phyloP scores from a whole-genome alignment of 352 stramenopile genomes.

The Hyphochytrium catenoides region DNA sequence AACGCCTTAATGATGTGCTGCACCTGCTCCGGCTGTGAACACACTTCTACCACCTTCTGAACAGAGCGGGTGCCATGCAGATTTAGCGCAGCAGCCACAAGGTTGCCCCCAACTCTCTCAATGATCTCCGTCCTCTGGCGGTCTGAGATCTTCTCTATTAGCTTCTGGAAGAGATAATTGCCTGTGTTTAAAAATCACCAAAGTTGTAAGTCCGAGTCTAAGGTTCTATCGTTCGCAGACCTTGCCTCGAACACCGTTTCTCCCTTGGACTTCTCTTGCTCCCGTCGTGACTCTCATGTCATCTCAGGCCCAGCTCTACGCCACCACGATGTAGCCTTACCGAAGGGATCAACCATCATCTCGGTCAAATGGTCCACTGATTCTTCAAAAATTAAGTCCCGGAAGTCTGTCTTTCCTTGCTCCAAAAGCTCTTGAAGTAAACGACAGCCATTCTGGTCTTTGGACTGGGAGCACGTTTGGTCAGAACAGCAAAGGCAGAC shows the following conservation, averaged over 20 bases:
- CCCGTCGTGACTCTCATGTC: too few relatives aligned
- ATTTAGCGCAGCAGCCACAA: constrained; percentile 89
- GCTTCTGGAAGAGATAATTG: constrained; percentile 98
- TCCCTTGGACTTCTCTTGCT: too few relatives aligned
- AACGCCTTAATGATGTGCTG: constrained; percentile 82
- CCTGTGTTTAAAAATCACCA: too few relatives aligned
- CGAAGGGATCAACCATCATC: constrained; percentile 97
- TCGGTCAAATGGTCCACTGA: constrained; percentile 83
- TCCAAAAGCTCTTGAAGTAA: constrained; percentile 90
- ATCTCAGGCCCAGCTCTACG: too few relatives aligned
- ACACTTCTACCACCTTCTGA: constrained; percentile 94
- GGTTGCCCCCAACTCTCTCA: constrained; percentile 63
- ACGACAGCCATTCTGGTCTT: constrained; percentile 91
- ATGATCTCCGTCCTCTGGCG: constrained; percentile 76
- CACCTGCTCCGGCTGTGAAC: constrained; percentile 38
- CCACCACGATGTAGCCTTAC: too few relatives aligned
- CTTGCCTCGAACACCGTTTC: too few relatives aligned
- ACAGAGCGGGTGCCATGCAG: constrained; percentile 92
- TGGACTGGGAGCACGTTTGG: too few relatives aligned
- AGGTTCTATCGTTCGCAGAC: too few relatives aligned
- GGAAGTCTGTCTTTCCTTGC: constrained; percentile 65
- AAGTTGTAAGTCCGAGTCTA: too few relatives aligned
- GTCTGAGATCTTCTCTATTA: constrained; percentile 77
- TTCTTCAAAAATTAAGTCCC: constrained; percentile 86
- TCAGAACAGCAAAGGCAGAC: too few relatives aligned